These are phyloP conservation scores for Gloeostereum incarnatum DNA, from an alignment of 768 basidiomycete species.

Conservation along the genomic window DNA sequence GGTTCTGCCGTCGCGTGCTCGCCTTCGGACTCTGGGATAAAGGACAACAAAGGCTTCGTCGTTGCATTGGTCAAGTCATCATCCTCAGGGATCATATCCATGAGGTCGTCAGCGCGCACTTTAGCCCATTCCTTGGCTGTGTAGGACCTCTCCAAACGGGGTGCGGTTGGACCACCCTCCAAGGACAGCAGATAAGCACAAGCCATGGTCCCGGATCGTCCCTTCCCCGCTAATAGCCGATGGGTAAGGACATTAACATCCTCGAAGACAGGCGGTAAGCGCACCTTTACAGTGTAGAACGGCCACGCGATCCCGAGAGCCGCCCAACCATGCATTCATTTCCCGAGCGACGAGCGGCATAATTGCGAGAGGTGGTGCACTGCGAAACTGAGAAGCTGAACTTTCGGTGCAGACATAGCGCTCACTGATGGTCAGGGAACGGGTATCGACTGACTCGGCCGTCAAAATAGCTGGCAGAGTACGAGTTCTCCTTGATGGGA, in stretches of 20 bases:
- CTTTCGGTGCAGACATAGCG: constrained; percentile 7
- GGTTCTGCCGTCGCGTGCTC: too few relatives aligned
- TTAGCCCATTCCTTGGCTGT: constrained; percentile 38
- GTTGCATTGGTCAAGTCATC: constrained; percentile 9
- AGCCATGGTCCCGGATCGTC: constrained; percentile 79
- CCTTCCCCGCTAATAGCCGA: constrained; percentile 62
- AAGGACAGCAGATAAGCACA: constrained; percentile 73
- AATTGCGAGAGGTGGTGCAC: constrained; percentile 70
- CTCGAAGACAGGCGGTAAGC: constrained; percentile 3
- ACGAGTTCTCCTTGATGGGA: constrained; percentile 72
- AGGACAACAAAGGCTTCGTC: too few relatives aligned
- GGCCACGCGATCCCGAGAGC: constrained; percentile 55
- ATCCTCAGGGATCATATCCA: constrained; percentile 38
- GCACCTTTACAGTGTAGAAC: constrained; percentile 86
- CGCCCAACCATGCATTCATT: constrained; percentile 64
- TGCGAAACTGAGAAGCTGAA: constrained; percentile 13
- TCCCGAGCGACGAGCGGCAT: constrained; percentile 68
- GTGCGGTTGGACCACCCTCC: constrained; percentile 34
- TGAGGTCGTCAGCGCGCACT: constrained; percentile 36
- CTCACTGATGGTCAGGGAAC: constrained; percentile 86
- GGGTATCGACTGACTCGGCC: constrained; percentile 78
- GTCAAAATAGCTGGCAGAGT: constrained; percentile 58
- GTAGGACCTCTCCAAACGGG: constrained; percentile 35
- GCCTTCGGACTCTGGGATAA: too few relatives aligned
- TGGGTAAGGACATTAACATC: constrained; percentile 1